Evolutionary conservation across 495 filamentous ascomycete genomes (phyloP).

Genomic region (Echria macrotheca): DNA sequence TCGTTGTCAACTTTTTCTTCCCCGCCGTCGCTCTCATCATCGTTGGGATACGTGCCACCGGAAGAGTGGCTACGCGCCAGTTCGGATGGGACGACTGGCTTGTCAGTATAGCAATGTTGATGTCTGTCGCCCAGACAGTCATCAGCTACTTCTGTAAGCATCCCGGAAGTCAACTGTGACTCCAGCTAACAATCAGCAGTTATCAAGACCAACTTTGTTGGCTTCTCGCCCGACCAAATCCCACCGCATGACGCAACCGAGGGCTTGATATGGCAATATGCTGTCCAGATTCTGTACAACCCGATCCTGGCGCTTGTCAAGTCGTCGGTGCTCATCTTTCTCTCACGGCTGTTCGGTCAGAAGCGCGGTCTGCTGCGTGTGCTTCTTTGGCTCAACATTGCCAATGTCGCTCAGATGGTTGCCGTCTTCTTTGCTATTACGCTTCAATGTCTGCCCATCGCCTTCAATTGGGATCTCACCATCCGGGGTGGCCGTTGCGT

Average conservation of each 20-base stretch:
- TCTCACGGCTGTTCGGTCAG: slow-evolving; percentile 45
- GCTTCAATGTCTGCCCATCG: slow-evolving; percentile 52
- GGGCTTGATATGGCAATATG: slow-evolving; percentile 44
- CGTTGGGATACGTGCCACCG: slow-evolving; percentile 38
- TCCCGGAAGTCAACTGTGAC: no score
- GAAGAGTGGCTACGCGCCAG: slow-evolving; percentile 31
- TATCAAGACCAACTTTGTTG: slow-evolving; percentile 49
- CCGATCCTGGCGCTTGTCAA: slow-evolving; percentile 58
- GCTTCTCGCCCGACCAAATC: slow-evolving; percentile 42
- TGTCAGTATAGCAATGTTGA: slow-evolving; percentile 40
- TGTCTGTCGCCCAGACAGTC: slow-evolving; percentile 39
- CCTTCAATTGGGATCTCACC: slow-evolving; percentile 43
- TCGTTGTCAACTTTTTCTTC: slow-evolving; percentile 45
- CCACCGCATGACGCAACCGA: slow-evolving; percentile 38
- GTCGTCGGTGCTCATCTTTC: slow-evolving; percentile 52
- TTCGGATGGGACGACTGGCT: slow-evolving; percentile 42
- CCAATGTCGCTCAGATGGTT: slow-evolving; percentile 49
- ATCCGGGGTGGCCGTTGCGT: slow-evolving; percentile 42
- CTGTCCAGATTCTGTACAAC: slow-evolving; percentile 59
- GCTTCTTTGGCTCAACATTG: slow-evolving; percentile 43
- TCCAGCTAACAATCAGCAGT: slow-evolving; percentile 26
- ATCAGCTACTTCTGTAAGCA: slow-evolving; percentile 43
- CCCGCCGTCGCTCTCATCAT: slow-evolving; percentile 40
- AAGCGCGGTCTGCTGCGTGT: slow-evolving; percentile 40
- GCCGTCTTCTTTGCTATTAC: slow-evolving; percentile 51